Conservation (phyloP, 345 rosid genomes). For the Gossypium herbaceum region DNA sequence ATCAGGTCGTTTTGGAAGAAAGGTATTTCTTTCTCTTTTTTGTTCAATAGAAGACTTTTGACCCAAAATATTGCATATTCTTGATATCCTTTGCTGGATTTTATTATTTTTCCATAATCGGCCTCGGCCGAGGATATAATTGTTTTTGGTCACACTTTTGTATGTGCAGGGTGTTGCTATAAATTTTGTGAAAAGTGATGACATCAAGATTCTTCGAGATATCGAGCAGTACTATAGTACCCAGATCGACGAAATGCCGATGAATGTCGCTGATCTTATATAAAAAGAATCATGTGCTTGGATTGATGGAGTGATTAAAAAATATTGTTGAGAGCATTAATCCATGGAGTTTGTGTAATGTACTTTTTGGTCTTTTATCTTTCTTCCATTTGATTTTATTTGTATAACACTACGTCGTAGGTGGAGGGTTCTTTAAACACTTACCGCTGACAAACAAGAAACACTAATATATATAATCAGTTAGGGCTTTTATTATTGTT, state of each 20-base stretch:
- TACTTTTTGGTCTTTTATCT: neutral
- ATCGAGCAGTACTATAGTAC: conserved; percentile 96
- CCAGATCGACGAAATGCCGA: conserved; percentile 93
- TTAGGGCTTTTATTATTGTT: neutral
- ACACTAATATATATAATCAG: neutral
- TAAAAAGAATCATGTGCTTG: neutral
- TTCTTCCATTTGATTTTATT: neutral
- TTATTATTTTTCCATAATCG: neutral
- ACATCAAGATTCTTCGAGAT: conserved; percentile 82
- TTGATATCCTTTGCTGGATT: neutral
- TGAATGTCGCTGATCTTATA: conserved; percentile 81
- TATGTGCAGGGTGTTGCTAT: conserved; percentile 76
- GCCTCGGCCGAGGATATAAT: neutral
- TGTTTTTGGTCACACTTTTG: neutral
- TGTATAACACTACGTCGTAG: neutral
- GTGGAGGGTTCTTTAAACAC: neutral
- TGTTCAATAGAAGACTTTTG: too few relatives aligned
- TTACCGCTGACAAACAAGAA: neutral
- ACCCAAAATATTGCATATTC: neutral
- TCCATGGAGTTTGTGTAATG: neutral
- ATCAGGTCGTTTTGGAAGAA: conserved; percentile 96
- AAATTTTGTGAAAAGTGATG: conserved; percentile 82
- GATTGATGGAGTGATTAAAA: too few relatives aligned
- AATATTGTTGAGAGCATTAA: neutral
- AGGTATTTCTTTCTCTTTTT: conserved; percentile 39